Conservation (phyloP, 192 early-diverging fungal species). For the Gaertneriomyces semiglobifer region DNA sequence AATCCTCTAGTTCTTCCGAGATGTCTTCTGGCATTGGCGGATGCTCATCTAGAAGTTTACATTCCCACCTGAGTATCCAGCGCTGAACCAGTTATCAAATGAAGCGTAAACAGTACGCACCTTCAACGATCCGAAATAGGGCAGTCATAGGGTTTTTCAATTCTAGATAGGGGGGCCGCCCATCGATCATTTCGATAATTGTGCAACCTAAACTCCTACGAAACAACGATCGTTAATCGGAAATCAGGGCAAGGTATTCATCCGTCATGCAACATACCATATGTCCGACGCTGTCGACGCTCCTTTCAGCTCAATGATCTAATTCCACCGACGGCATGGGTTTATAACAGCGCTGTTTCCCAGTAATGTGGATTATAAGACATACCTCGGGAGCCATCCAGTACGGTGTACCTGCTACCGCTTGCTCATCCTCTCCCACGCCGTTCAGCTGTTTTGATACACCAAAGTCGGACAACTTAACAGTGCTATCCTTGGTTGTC, state of each 20-base stretch:
- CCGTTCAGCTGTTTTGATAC: slow-evolving; percentile 73
- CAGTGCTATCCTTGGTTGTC: slow-evolving; percentile 88
- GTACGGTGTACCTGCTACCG: slow-evolving; percentile 50
- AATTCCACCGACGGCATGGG: not conserved
- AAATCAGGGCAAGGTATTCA: too few relatives aligned
- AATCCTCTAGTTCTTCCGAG: slow-evolving; percentile 71
- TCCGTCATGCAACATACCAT: slow-evolving; percentile 47
- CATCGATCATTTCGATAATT: slow-evolving; percentile 86
- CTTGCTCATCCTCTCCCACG: slow-evolving; percentile 56
- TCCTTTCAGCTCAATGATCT: slow-evolving; percentile 80
- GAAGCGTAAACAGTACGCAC: not conserved
- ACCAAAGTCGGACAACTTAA: slow-evolving; percentile 93
- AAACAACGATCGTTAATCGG: not conserved
- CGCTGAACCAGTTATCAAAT: too few relatives aligned
- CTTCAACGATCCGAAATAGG: slow-evolving; percentile 84
- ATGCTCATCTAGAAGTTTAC: slow-evolving; percentile 39
- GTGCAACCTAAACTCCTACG: slow-evolving; percentile 83
- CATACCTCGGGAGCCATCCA: slow-evolving; percentile 51
- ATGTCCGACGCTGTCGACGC: slow-evolving; percentile 85
- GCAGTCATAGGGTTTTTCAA: slow-evolving; percentile 79
- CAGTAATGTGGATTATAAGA: not conserved
- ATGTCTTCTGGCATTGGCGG: slow-evolving; percentile 79
- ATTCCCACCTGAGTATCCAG: not conserved
- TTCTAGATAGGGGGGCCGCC: slow-evolving; percentile 83
- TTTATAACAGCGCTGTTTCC: not conserved